Conservation (phyloP, 2,329 filamentous ascomycete genomes). For the Nemania sp. region DNA sequence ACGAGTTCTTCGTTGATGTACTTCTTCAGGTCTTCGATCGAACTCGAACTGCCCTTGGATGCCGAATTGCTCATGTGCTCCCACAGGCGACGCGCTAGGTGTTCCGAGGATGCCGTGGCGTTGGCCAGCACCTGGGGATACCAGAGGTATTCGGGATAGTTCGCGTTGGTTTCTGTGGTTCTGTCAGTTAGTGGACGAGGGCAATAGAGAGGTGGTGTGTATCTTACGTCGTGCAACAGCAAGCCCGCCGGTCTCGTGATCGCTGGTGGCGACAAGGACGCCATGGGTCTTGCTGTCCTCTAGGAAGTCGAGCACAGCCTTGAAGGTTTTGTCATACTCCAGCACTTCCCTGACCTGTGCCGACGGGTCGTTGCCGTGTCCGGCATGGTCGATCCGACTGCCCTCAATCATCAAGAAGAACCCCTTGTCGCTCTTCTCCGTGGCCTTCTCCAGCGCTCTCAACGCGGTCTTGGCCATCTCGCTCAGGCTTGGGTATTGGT, state of each 20-base stretch:
- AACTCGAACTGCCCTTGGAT: conserved; percentile 24
- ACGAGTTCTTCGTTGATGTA: conserved; percentile 74
- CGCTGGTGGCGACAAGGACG: conserved; percentile 85
- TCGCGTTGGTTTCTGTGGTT: conserved; percentile 51
- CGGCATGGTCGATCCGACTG: conserved; percentile 93
- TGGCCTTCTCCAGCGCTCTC: conserved; percentile 77
- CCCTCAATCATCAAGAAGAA: conserved; percentile 99
- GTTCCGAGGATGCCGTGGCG: conserved; percentile 77
- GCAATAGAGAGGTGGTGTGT: conserved; percentile 9
- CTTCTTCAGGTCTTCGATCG: conserved; percentile 50
- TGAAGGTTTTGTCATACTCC: conserved; percentile 89
- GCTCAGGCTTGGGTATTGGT: conserved; percentile 83
- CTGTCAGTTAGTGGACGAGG: conserved; percentile 1
- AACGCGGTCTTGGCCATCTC: conserved; percentile 90
- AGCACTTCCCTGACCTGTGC: conserved; percentile 89
- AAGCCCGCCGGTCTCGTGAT: conserved; percentile 94
- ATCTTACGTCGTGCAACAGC: conserved; percentile 73
- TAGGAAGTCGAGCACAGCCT: conserved; percentile 82
- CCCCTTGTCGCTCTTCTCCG: conserved; percentile 80
- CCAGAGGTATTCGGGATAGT: conserved; percentile 70
- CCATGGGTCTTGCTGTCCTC: conserved; percentile 72
- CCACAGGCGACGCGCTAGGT: conserved; percentile 65
- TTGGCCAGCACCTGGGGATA: conserved; percentile 76
- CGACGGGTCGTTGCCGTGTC: conserved; percentile 80
- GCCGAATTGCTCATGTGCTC: conserved; percentile 55